Evolutionary conservation across 2,329 filamentous ascomycete genomes (phyloP).

Genomic region (Sporothrix schenckii): DNA sequence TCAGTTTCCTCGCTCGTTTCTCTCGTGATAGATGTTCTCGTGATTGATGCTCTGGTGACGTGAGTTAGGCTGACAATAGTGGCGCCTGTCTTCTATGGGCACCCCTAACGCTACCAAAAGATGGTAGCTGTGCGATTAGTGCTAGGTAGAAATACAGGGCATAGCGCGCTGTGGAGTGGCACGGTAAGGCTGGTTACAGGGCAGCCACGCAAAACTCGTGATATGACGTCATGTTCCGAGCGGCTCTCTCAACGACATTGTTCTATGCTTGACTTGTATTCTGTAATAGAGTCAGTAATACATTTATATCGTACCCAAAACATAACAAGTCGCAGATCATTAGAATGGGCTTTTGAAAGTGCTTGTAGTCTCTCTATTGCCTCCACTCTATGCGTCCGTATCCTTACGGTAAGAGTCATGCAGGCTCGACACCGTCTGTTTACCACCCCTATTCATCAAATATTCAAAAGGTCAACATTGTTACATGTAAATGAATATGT

Average conservation of each 20-base stretch:
- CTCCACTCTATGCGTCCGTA: no score
- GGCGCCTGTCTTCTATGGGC: background rate
- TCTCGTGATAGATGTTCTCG: background rate
- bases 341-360: no score
- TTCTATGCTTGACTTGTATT: background rate
- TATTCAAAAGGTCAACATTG: background rate
- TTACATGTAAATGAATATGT: no score
- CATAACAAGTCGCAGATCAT: no score
- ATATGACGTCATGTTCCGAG: background rate
- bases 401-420: no score
- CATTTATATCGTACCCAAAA: no score
- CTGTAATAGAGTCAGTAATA: no score
- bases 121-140: background rate
- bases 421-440: background rate
- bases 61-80: background rate
- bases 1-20: background rate
- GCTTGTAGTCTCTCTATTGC: no score
- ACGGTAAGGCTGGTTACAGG: background rate
- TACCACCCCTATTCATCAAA: slow-evolving; percentile 9
- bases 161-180: background rate
- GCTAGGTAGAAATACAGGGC: background rate
- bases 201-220: background rate
- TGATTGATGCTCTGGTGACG: background rate
- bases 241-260: background rate
- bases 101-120: no score